Base-by-base conservation (phyloP, 106 monocot species). In the Chionographis japonica region DNA sequence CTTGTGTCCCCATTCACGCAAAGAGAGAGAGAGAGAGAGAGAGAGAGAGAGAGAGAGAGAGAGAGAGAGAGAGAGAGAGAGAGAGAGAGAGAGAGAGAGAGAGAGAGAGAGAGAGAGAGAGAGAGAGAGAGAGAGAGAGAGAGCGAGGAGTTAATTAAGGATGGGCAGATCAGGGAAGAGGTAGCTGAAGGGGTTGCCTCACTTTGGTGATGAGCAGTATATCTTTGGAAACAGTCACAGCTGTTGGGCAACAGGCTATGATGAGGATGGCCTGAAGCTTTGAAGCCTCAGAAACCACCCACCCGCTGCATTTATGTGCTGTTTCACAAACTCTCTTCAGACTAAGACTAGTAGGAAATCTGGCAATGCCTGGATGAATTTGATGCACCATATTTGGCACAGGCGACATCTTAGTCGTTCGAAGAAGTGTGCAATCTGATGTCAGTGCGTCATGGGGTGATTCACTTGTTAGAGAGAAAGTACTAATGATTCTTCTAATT, bases 1-100 rank as follows among this genome's bases (percentile, higher is more conserved):
- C 62, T 68, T 68, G 56, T 19, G 17, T 56, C 38, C 40, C 17
- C 4, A 19, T 41, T 55, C 68, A 68, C 56, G 68, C 68, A 67
- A 54, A 40, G 38, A 5, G 56, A 38, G 56, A 17, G 68, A 39
- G 4, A 42, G 51, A 27, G 19, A 36, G 67, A n/a, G 6, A 1
- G 35, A 9, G 14, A 12, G 15, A 12, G 37, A 5, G 62, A 40
- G 13, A 27, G 27, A 27, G 27, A 27, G 27, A 27, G 27, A 27
- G 27, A 1, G 38, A 5, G 56, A 38, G 56, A 17, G 68, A 39
- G 4, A 42, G 51, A 27, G 19, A 36, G 67, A n/a, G 6, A 1
- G 35, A 9, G 14, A 12, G 15, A 12, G 37, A 5, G 62, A 40
- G 13, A 27, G 27, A 27, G 27, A 27, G 27, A 27, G 27, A 27